Evolutionary conservation across 1,284 basidiomycete genomes (phyloP).

Genomic region (Malassezia yamatoensis): DNA sequence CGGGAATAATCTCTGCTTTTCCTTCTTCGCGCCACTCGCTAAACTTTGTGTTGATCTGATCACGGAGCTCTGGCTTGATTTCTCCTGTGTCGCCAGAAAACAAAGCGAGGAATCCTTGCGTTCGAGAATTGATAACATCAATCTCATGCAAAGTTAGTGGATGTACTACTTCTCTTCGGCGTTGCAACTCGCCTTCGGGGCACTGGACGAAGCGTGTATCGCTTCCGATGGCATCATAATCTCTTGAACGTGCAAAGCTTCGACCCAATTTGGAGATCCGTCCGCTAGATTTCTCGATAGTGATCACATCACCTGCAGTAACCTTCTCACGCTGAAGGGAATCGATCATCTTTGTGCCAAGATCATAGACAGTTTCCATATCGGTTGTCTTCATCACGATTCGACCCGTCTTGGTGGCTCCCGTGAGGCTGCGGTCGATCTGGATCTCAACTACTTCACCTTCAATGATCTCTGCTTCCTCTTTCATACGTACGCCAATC

Average conservation of each 20-base stretch:
- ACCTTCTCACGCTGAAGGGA: conserved; percentile 93
- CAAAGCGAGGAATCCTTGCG: conserved; percentile 68
- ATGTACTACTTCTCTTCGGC: conserved; percentile 89
- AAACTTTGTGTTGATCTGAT: conserved; percentile 93
- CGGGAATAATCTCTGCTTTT: conserved; percentile 93
- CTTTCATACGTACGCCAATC: conserved; percentile 92
- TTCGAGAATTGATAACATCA: conserved; percentile 96
- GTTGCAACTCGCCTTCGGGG: conserved; percentile 94
- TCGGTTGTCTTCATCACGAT: conserved; percentile 96
- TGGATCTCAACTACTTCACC: conserved; percentile 98
- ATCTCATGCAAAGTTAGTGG: conserved; percentile 97
- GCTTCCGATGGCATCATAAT: conserved; percentile 87
- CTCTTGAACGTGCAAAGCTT: conserved; percentile 86
- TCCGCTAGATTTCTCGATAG: conserved; percentile 93
- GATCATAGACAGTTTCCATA: conserved; percentile 98
- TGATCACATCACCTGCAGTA: conserved; percentile 85
- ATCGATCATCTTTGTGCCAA: conserved; percentile 99
- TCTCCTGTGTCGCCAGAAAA: conserved; percentile 80
- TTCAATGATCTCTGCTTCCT: conserved; percentile 93
- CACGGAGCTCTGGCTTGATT: conserved; percentile 91
- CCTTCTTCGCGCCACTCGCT: conserved; percentile 97
- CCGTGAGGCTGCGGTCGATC: conserved; percentile 90
- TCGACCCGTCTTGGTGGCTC: conserved; percentile 94
- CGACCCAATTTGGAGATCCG: conserved; percentile 91
- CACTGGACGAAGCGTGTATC: conserved; percentile 97